These are phyloP conservation scores for Eleusine indica DNA, from an alignment of 176 grass and related monocot genomes.

Conservation along the genomic window DNA sequence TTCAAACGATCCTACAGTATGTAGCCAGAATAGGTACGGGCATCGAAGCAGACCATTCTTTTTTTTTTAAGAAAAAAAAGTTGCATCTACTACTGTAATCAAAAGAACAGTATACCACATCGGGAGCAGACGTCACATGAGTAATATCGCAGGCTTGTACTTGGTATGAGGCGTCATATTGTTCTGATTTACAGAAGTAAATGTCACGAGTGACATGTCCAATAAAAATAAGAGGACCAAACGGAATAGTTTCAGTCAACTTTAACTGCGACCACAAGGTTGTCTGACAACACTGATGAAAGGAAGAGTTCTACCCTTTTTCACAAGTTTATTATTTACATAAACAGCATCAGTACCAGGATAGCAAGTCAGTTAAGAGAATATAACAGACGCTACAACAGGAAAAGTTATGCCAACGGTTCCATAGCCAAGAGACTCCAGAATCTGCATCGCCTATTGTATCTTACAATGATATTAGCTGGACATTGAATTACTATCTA, in stretches of 20 bases:
- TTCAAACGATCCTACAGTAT: background rate
- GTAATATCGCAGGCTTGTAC: too few relatives aligned
- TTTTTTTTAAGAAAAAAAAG: background rate
- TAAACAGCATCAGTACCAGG: slow-evolving; percentile 36
- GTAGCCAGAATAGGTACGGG: background rate
- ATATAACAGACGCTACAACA: slow-evolving; percentile 35
- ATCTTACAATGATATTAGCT: slow-evolving; percentile 44
- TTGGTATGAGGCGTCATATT: background rate
- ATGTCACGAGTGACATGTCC: background rate
- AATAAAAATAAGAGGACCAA: background rate
- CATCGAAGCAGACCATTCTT: background rate
- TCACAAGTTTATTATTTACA: slow-evolving; percentile 54
- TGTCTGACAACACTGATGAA: background rate
- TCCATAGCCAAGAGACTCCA: slow-evolving; percentile 24
- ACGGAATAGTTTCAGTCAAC: background rate
- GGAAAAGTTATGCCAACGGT: slow-evolving; percentile 19
- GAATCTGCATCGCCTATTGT: slow-evolving; percentile 42
- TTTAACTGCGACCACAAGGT: slow-evolving; percentile 6
- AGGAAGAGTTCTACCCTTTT: slow-evolving; percentile 19
- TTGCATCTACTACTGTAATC: background rate
- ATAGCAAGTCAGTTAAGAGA: slow-evolving; percentile 33
- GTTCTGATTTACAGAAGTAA: background rate
- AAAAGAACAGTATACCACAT: background rate
- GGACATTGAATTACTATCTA: slow-evolving; percentile 44
- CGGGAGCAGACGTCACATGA: background rate